Evolutionary conservation across 345 rosid genomes (phyloP).

Genomic region (Schrenkiella parvula): DNA sequence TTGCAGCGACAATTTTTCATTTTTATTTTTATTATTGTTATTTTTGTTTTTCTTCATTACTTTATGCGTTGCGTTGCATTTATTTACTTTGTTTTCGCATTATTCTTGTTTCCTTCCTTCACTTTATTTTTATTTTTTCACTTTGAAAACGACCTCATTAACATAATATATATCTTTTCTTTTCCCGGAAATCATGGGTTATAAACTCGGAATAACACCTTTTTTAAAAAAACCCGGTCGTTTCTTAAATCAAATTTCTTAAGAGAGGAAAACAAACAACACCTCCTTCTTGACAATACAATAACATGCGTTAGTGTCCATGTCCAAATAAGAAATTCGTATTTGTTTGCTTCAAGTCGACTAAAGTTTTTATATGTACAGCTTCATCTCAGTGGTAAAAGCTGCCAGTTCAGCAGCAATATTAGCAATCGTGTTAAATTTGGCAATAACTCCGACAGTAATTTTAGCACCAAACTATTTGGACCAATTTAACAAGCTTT

Average conservation of each 20-base stretch:
- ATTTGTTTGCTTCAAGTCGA: background rate
- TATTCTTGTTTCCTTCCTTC: slow-evolving; percentile 26
- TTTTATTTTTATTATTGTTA: background rate
- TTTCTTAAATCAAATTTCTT: background rate
- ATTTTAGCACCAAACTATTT: background rate
- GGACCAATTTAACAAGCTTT: background rate
- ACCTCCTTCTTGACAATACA: no score
- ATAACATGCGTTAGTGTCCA: no score
- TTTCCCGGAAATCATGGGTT: slow-evolving; percentile 31
- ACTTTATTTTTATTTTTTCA: slow-evolving; percentile 22
- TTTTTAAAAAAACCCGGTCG: background rate
- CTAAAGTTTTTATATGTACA: background rate
- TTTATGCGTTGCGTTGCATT: slow-evolving; percentile 18
- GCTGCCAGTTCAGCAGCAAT: slow-evolving; percentile 13
- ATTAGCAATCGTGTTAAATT: background rate
- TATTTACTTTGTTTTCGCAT: slow-evolving; percentile 26
- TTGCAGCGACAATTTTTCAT: slow-evolving; percentile 20
- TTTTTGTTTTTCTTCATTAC: background rate
- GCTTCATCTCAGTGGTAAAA: slow-evolving; percentile 12
- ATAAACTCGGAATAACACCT: background rate
- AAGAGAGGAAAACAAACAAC: background rate
- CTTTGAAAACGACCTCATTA: slow-evolving; percentile 28
- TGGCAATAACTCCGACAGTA: background rate
- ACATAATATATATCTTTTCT: background rate
- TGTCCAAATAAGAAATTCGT: background rate